Evolutionary conservation across 192 early-diverging fungal species (phyloP).

Genomic region (Coemansia sp.): DNA sequence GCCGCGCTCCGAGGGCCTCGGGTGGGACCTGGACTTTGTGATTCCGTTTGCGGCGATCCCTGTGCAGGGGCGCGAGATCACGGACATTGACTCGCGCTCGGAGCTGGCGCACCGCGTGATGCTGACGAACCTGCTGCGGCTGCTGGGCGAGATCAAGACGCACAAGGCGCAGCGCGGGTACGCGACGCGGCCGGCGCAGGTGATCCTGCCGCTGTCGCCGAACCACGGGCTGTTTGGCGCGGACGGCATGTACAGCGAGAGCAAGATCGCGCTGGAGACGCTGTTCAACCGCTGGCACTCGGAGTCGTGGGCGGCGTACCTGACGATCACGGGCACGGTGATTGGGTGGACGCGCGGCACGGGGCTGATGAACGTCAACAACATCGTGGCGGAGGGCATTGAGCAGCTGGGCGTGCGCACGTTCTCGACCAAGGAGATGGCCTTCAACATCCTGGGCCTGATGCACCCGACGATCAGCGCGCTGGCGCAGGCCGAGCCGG

Average conservation of each 20-base stretch:
- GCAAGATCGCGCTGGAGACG: constrained; percentile 92
- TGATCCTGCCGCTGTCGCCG: constrained; percentile 89
- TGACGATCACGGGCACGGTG: constrained; percentile 86
- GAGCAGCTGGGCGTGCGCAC: constrained; percentile 86
- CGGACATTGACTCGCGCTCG: constrained; percentile 75
- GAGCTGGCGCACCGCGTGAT: constrained; percentile 92
- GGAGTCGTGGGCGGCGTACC: constrained; percentile 83
- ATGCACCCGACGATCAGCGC: constrained; percentile 81
- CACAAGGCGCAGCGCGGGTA: constrained; percentile 73
- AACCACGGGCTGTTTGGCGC: constrained; percentile 96
- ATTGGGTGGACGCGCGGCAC: constrained; percentile 99
- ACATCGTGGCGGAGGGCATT: constrained; percentile 73
- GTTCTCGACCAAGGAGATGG: constrained; percentile 93
- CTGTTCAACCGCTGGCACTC: constrained; percentile 90
- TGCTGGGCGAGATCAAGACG: constrained; percentile 84
- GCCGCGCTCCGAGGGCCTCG: constrained; percentile 69
- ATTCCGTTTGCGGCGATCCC: constrained; percentile 94
- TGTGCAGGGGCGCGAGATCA: constrained; percentile 83
- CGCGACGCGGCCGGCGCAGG: constrained; percentile 83
- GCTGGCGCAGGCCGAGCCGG: constrained; percentile 73
- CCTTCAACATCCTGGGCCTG: constrained; percentile 90
- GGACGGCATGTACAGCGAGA: constrained; percentile 93
- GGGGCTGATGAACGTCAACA: constrained; percentile 91
- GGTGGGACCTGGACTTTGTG: constrained; percentile 91
- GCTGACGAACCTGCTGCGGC: constrained; percentile 90